A percentile compares a stretch with the other conserved stretches of the same genome.
Conservation (phyloP, 768 basidiomycete genomes). For the Suillus ampliporus region DNA sequence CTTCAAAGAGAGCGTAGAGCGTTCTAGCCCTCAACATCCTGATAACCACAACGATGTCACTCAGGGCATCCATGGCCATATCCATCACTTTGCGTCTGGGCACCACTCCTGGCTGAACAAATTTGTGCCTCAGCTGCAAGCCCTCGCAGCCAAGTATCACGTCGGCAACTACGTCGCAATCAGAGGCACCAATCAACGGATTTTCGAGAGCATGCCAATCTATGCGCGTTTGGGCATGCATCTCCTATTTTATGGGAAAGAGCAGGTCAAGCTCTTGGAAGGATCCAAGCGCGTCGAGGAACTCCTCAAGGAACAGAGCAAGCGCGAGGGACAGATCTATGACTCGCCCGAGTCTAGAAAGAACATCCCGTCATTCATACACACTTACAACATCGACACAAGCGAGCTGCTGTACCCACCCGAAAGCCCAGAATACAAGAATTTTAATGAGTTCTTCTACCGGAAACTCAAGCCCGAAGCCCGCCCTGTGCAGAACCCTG, state of each 20-base stretch:
- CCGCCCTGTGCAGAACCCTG: conserved; percentile 62
- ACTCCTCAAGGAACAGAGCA: conserved; percentile 58
- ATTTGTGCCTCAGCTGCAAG: conserved; percentile 61
- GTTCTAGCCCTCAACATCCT: conserved; percentile 15
- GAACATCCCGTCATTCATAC: conserved; percentile 60
- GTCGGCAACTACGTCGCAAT: conserved; percentile 63
- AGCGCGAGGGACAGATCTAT: conserved; percentile 61
- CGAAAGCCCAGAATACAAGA: conserved; percentile 63
- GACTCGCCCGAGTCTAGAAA: conserved; percentile 56
- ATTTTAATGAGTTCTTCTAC: conserved; percentile 81
- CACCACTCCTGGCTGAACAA: conserved; percentile 47
- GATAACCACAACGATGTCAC: conserved; percentile 18
- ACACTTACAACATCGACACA: conserved; percentile 57
- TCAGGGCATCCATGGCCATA: conserved; percentile 39
- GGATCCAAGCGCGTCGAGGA: conserved; percentile 51
- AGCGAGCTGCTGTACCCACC: conserved; percentile 63
- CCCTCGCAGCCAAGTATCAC: conserved; percentile 56
- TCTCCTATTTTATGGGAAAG: conserved; percentile 66
- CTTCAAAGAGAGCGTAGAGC: conserved; percentile 6
- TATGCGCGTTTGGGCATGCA: conserved; percentile 80
- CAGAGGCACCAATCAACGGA: conserved; percentile 51
- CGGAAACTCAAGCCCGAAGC: conserved; percentile 63
- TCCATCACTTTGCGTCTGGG: conserved; percentile 28
- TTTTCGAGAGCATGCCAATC: conserved; percentile 80
- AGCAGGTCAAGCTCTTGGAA: conserved; percentile 55